Conservation (phyloP, 805 yeast species). For the Yueomyces sp. region DNA sequence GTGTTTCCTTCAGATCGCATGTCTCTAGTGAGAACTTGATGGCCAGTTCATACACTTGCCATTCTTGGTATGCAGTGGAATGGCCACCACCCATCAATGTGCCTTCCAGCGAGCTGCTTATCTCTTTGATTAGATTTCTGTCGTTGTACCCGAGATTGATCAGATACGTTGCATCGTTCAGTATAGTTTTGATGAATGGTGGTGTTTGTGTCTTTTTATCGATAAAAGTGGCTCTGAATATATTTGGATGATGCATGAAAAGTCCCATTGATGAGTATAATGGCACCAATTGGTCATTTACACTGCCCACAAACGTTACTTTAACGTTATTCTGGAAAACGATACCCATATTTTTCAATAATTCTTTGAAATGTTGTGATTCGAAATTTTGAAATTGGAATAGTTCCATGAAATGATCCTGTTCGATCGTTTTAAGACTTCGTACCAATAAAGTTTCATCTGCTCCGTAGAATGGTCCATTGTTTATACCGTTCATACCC, state of each 20-base stretch:
- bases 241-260: conserved; percentile 78
- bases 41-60: conserved; percentile 72
- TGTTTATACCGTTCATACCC: conserved; percentile 92
- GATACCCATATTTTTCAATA: conserved; percentile 50
- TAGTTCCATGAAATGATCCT: conserved; percentile 71
- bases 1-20: conserved; percentile 36
- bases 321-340: conserved; percentile 62
- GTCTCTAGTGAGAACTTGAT: conserved; percentile 66
- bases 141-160: conserved; percentile 72
- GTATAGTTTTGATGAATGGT: conserved; percentile 58
- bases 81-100: conserved; percentile 94
- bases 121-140: conserved; percentile 74
- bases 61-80: conserved; percentile 75
- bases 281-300: conserved; percentile 91
- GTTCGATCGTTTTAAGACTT: conserved; percentile 84
- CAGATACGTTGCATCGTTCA: conserved; percentile 58
- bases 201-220: conserved; percentile 77
- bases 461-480: conserved; percentile 90
- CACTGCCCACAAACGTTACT: conserved; percentile 71
- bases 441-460: conserved; percentile 75
- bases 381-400: conserved; percentile 77
- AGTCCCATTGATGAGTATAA: conserved; percentile 75
- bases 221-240: conserved; percentile 77
- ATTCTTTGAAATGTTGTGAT: conserved; percentile 57
- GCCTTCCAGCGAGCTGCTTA: conserved; percentile 72